Conservation (phyloP, 306 rosid genomes). For the Myrica gale region DNA sequence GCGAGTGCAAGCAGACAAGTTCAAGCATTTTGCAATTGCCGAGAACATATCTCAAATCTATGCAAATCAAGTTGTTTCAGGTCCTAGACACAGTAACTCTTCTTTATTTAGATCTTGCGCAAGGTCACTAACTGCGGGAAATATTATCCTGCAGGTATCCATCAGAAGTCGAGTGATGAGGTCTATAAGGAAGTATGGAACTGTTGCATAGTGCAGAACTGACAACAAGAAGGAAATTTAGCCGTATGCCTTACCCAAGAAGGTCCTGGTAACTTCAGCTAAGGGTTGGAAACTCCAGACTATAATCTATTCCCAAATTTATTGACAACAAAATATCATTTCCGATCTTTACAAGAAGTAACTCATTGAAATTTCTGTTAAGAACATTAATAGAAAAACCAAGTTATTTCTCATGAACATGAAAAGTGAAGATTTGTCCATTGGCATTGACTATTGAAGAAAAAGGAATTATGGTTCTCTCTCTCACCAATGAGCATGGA, state of each 20-base stretch:
- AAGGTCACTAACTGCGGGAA: neutral
- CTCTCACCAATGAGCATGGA: neutral
- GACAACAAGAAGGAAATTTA: neutral
- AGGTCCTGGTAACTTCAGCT: neutral
- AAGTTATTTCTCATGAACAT: neutral
- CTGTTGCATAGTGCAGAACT: neutral
- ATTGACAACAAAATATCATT: neutral
- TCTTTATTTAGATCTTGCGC: neutral
- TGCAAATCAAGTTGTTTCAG: no score
- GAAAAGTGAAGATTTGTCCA: neutral
- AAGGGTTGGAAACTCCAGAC: neutral
- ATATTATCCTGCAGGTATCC: neutral
- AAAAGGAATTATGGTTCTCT: neutral
- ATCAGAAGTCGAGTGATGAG: neutral
- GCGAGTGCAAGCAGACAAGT: conserved; percentile 1
- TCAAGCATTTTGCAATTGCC: conserved; percentile 1
- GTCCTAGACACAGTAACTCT: neutral
- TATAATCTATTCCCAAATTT: neutral
- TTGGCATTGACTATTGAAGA: neutral
- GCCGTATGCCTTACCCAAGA: neutral
- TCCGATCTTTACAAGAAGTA: neutral
- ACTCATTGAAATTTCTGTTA: neutral
- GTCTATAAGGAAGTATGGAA: neutral
- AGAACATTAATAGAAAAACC: no score
- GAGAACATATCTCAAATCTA: neutral